Evolutionary conservation across 1,284 basidiomycete species (phyloP), one percentile per base, ranked within the genome.

Genomic region (Trametes pubescens): DNA sequence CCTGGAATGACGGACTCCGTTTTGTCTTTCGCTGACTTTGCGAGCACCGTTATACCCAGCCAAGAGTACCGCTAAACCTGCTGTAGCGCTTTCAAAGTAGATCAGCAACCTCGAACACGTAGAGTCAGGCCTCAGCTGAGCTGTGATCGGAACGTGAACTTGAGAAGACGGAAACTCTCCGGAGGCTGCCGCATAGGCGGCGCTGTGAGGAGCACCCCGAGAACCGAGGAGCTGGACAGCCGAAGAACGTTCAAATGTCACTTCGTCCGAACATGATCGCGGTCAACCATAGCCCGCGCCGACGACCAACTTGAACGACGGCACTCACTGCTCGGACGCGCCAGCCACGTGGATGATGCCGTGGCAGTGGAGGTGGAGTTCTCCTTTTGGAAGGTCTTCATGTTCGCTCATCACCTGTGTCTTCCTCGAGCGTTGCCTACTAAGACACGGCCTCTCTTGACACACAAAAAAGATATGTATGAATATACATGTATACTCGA

Each of bases 351-450:
- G 53, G 16, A 9, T 7, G 26, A 32, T 44, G 29, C 34, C 32
- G 37, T 35, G 34, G 34, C 34, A 8, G 18, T 29, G 35, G 18
- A 2, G 2, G 18, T 13, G 21, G n/a, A 34, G 24, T 18, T 54
- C 53, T 32, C 40, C 4, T 44, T 55, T 44, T 55, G 53, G 53
- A 14, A 55, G 18, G 26, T 55, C 53, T 55, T 3, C 44, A 55
- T 29, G 53, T 44, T 44, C 40, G 26, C n/a, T 13, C 16, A 7
- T 8, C 51, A 32, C 8, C 18, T 16, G 46, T 18, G 48, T n/a
- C 49, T 34, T 18, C 21, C 32, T 29, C 18, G 18, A 13, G 16
- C 13, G 21, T 2, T 35, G 18, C 32, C 8, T 4, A 51, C 24
- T 13, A 16, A 8, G 26, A 32, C 5, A 51, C 29, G 26, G 24